A percentile compares a stretch with the other conserved stretches of the same genome.
Conservation (phyloP, 352 stramenopile genomes). For the Globisporangium uncinulatum region DNA sequence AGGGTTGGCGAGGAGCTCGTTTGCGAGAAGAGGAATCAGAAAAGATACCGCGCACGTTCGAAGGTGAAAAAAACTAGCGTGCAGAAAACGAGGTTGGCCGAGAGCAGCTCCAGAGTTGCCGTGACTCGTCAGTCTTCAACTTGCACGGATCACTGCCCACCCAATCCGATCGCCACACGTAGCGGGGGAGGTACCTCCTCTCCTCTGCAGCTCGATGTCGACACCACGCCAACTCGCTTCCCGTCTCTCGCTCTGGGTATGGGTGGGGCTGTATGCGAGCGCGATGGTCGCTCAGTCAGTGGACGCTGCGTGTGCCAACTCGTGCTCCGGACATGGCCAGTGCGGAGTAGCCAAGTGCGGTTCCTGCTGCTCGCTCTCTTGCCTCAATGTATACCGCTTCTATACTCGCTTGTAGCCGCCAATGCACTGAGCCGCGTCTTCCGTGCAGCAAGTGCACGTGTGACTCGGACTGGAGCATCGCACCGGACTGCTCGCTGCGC, state of each 20-base stretch:
- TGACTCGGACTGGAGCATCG: constrained; percentile 50
- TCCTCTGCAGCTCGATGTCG: not conserved
- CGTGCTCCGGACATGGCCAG: constrained; percentile 51
- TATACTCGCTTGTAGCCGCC: not conserved
- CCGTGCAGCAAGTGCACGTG: constrained; percentile 57
- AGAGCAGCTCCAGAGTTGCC: too few species aligned
- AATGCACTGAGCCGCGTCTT: not conserved
- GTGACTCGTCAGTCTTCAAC: too few species aligned
- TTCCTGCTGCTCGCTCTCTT: not conserved
- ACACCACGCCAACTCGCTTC: not conserved
- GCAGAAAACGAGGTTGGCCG: not conserved
- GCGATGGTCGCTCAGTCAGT: constrained; percentile 3
- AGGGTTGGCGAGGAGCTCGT: too few species aligned
- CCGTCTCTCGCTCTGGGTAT: not conserved
- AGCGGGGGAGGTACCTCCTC: too few species aligned
- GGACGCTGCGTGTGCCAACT: constrained; percentile 46
- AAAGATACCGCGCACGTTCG: not conserved
- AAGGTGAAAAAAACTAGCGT: not conserved
- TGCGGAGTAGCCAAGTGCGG: constrained; percentile 46
- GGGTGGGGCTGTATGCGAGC: constrained; percentile 6
- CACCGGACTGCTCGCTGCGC: constrained; percentile 62
- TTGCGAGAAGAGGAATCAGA: not conserved
- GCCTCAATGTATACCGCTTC: too few species aligned
- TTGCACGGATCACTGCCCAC: too few species aligned
- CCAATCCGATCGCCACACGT: too few species aligned